Evolutionary conservation across 768 basidiomycete genomes (phyloP).

Genomic region (Cyclocybe aegerita): DNA sequence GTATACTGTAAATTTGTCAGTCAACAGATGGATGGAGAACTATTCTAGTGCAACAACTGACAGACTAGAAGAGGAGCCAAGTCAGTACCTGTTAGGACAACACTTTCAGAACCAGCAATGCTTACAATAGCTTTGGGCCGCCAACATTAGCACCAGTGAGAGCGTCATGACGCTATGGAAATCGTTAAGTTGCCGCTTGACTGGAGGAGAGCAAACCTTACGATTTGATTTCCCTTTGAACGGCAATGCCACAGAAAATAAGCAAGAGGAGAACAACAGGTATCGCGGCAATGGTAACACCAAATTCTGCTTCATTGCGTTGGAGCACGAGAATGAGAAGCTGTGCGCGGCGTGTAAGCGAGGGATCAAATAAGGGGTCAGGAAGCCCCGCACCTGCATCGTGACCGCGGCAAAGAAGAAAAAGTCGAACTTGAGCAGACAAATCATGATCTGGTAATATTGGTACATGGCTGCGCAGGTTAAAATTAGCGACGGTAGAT

Average conservation of each 20-base stretch:
- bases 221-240: conserved; percentile 82
- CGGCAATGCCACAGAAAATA: conserved; percentile 63
- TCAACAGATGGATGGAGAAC: background rate
- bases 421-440: conserved; percentile 88
- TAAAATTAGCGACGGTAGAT: conserved; percentile 10
- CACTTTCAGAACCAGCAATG: conserved; percentile 7
- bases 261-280: conserved; percentile 74
- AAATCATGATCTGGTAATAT: conserved; percentile 85
- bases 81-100: background rate
- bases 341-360: conserved; percentile 31
- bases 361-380: background rate
- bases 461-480: conserved; percentile 76
- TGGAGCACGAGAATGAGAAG: conserved; percentile 78
- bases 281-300: conserved; percentile 79
- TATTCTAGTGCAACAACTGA: conserved; percentile 21
- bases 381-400: conserved; percentile 59
- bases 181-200: conserved; percentile 2
- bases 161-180: conserved; percentile 63
- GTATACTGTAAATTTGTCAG: conserved; percentile 50
- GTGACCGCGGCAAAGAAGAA: conserved; percentile 87
- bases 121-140: conserved; percentile 77
- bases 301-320: conserved; percentile 70
- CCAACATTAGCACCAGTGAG: conserved; percentile 75
- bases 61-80: conserved; percentile 30
- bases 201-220: conserved; percentile 27